Base-by-base conservation (phyloP, 441 rosid species). In the Populus hybrid region DNA sequence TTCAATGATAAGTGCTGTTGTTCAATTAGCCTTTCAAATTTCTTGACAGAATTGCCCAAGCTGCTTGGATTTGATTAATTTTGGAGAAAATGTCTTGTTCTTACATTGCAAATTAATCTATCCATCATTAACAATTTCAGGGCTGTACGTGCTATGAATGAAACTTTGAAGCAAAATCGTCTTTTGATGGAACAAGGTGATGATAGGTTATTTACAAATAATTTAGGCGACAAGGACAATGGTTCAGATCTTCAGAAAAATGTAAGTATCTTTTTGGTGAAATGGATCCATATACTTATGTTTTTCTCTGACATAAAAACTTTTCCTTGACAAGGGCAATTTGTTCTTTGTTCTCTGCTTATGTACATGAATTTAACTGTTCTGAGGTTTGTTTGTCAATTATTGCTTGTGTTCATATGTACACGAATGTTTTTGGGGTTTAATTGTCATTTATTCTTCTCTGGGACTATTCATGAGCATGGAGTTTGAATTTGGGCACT, bases 91-190 rank as follows among this genome's bases (percentile, higher is more conserved):
- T 28, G 28, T 21, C 6, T 31, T 74, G 75, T 45, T 69, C 33
- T 33, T 68, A 12, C 26, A 33, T 59, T 18, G 29, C 56, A 56
- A 24, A 8, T 33, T 11, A 69, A 73, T 71, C 59, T 23, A 45
- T 35, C 53, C 68, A 20, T 45, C 14, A 42, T 78, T 35, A 78
- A 79, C 67, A 78, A 36, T 86, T 84, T 79, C 94, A 97, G 99
- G 97, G 98, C 98, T 83, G 99, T 95, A 64, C 91, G 98, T 76
- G 98, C 97, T 61, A 97, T 97, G 99, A 95, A 87, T 86, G 99
- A 97, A 90, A 85, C 93, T 16, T 75, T 95, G 90, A 97, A 97
- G 94, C 99, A 95, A 89, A 93, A 95, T 80, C 96, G 96, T 71
- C 82, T 89, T 76, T 78, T 88, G 82, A 89, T 86, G 81, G 97